phyloP scores from a whole-genome alignment of 1,139 yeast species.

The Geotrichum siamense region DNA sequence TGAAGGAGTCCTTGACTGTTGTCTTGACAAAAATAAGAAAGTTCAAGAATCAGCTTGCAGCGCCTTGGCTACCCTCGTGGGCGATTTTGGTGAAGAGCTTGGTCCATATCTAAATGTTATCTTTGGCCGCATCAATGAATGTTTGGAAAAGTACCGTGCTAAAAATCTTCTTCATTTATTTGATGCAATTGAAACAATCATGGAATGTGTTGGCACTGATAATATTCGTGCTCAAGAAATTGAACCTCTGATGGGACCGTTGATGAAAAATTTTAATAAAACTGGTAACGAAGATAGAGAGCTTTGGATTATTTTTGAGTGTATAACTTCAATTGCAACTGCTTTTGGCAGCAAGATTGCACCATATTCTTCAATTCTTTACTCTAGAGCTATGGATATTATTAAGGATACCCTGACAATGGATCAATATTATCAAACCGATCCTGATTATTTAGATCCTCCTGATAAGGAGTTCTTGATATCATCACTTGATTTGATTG shows the following conservation, averaged over 20 bases:
- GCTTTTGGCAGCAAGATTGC: constrained; percentile 77
- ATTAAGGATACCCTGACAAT: constrained; percentile 59
- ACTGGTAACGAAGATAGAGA: constrained; percentile 72
- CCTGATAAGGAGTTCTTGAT: constrained; percentile 91
- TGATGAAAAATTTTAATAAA: constrained; percentile 69
- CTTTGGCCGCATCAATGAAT: constrained; percentile 59
- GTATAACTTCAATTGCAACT: constrained; percentile 88
- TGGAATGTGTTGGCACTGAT: constrained; percentile 56
- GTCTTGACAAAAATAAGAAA: constrained; percentile 75
- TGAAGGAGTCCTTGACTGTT: constrained; percentile 64
- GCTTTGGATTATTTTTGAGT: constrained; percentile 86
- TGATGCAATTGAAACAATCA: constrained; percentile 89
- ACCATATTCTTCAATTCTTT: constrained; percentile 87
- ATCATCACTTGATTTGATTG: constrained; percentile 81
- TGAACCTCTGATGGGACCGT: constrained; percentile 65
- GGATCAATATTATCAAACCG: constrained; percentile 57
- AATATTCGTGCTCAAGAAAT: constrained; percentile 43
- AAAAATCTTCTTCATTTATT: constrained; percentile 74
- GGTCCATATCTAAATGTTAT: constrained; percentile 57
- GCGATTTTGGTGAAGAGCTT: constrained; percentile 58
- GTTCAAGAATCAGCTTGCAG: constrained; percentile 94
- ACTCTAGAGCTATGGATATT: constrained; percentile 66
- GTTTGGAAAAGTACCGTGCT: constrained; percentile 72
- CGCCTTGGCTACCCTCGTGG: constrained; percentile 76
- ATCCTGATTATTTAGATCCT: constrained; percentile 55